phyloP scores from a whole-genome alignment of 768 basidiomycete genomes.

The Boletus patriciae region DNA sequence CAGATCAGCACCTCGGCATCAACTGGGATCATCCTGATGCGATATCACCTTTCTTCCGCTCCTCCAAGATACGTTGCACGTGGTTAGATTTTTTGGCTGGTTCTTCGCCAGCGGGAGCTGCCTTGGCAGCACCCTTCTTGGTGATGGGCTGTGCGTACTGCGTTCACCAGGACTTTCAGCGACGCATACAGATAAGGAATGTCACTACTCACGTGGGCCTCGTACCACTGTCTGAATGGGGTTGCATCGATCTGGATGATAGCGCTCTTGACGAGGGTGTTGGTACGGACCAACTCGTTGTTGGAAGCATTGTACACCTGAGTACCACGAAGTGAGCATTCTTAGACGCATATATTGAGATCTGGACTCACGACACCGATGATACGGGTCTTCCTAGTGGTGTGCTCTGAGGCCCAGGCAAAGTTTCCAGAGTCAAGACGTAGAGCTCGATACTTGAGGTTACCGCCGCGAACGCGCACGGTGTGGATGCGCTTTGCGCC shows the following conservation, averaged over 20 bases:
- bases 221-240: constrained; percentile 99
- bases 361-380: constrained; percentile 81
- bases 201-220: constrained; percentile 77
- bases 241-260: constrained; percentile 98
- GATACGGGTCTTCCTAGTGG: constrained; percentile 93
- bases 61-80: constrained; percentile 81
- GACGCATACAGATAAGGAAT: not conserved
- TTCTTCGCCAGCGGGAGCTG: constrained; percentile 48
- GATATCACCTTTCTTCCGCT: constrained; percentile 82
- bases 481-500: constrained; percentile 93
- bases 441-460: constrained; percentile 92
- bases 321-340: constrained; percentile 4
- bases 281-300: constrained; percentile 99
- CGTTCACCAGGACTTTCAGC: constrained; percentile 5
- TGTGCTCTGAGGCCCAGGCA: constrained; percentile 96
- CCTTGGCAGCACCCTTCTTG: constrained; percentile 73
- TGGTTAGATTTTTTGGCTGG: constrained; percentile 87
- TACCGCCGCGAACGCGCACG: constrained; percentile 95
- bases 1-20: constrained; percentile 17
- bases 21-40: constrained; percentile 2
- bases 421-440: constrained; percentile 97
- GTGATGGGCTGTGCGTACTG: constrained; percentile 95
- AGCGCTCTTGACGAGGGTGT: constrained; percentile 96
- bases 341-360: not conserved
- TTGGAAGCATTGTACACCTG: constrained; percentile 99